phyloP scores from a whole-genome alignment of 2,329 filamentous ascomycete species.

The Huntiella decipiens region DNA sequence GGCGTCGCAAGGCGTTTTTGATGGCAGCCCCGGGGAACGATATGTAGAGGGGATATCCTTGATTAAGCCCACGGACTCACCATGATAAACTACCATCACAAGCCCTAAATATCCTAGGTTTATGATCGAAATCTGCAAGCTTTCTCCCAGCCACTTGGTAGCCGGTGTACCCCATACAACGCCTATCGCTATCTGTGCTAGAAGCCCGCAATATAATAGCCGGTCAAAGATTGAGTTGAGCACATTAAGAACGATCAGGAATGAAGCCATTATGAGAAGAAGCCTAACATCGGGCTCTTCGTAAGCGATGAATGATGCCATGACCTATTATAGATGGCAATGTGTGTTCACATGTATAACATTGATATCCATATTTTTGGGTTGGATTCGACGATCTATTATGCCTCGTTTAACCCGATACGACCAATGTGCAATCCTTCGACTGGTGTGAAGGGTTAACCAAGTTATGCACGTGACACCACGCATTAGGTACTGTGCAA shows the following conservation, averaged over 20 bases:
- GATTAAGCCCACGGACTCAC: constrained; percentile 16
- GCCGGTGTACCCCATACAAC: constrained; percentile 52
- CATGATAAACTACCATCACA: constrained; percentile 55
- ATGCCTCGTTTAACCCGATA: too few species aligned
- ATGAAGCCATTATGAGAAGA: constrained; percentile 23
- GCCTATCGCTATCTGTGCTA: constrained; percentile 54
- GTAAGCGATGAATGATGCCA: too few species aligned
- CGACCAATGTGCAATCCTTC: too few species aligned
- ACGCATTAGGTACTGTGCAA: too few species aligned
- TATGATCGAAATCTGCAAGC: constrained; percentile 35
- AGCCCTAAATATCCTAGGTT: constrained; percentile 55
- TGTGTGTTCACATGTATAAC: too few species aligned
- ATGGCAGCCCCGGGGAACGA: neutral
- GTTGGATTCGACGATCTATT: too few species aligned
- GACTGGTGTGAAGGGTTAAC: too few species aligned
- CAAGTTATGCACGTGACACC: too few species aligned
- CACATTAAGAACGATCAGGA: constrained; percentile 43
- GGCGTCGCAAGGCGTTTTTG: neutral
- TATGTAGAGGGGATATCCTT: neutral
- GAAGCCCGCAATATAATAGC: constrained; percentile 46
- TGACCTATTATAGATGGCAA: too few species aligned
- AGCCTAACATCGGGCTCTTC: too few species aligned
- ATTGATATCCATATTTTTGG: too few species aligned
- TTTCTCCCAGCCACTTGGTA: constrained; percentile 34
- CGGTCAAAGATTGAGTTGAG: constrained; percentile 37